Conservation (phyloP, 345 rosid species). For the Salix brachista region DNA sequence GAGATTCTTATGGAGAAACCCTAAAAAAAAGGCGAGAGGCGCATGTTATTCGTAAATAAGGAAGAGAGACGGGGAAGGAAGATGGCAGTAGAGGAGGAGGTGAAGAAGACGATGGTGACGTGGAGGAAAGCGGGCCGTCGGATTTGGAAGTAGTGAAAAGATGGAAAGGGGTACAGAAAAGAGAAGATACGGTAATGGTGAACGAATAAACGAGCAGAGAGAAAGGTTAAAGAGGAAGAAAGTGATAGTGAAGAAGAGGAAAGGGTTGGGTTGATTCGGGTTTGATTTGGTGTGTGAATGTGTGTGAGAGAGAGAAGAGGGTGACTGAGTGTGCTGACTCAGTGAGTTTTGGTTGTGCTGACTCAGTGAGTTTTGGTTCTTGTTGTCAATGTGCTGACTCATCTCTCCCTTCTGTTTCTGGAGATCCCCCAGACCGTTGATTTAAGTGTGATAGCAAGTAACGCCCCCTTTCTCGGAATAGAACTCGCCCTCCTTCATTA, state of each 20-base stretch:
- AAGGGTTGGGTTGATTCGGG: background rate
- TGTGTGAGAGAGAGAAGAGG: background rate
- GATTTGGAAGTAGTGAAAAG: constrained; percentile 52
- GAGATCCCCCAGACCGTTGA: background rate
- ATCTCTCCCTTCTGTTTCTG: background rate
- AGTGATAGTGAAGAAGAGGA: constrained; percentile 1
- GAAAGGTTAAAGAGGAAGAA: constrained; percentile 17
- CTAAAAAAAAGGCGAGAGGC: background rate
- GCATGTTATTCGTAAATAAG: background rate
- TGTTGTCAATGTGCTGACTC: background rate
- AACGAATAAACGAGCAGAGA: constrained; percentile 12
- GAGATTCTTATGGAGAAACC: constrained; percentile 13
- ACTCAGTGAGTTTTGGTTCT: background rate
- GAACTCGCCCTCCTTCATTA: background rate
- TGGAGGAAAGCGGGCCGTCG: constrained; percentile 59
- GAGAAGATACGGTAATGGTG: constrained; percentile 1
- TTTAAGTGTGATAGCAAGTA: background rate
- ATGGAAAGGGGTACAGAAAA: constrained; percentile 55
- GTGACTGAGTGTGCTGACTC: background rate
- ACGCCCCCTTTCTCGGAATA: too few relatives aligned
- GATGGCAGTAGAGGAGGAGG: constrained; percentile 23
- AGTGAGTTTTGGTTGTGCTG: background rate
- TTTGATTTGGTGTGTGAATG: background rate
- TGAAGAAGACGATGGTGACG: constrained; percentile 89
- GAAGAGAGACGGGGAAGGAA: constrained; percentile 1